These are phyloP conservation scores for Corrigiola litoralis DNA, from an alignment of 179 eudicot genomes.

Conservation along the genomic window DNA sequence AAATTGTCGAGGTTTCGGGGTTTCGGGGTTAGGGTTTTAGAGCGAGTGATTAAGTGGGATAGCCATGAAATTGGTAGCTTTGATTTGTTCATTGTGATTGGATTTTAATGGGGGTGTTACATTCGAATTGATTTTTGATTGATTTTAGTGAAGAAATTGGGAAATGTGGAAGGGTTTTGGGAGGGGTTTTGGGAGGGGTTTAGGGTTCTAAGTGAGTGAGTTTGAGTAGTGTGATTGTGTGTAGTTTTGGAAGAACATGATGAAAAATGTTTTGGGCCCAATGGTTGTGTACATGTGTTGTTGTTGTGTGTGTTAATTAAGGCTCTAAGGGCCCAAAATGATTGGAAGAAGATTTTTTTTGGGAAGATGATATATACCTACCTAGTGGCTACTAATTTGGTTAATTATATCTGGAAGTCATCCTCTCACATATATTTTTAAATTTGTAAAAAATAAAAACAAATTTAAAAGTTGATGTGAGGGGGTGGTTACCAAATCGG, in stretches of 20 bases:
- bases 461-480: too few relatives aligned
- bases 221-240: neutral
- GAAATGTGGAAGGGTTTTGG: neutral
- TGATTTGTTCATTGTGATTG: conserved; percentile 11
- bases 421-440: too few relatives aligned
- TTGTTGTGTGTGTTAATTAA: too few relatives aligned
- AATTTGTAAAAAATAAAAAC: too few relatives aligned
- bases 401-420: too few relatives aligned
- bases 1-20: conserved; percentile 9
- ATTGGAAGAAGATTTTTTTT: too few relatives aligned
- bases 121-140: neutral
- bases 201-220: conserved; percentile 8
- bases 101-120: neutral
- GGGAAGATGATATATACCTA: too few relatives aligned
- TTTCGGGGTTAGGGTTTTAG: conserved; percentile 22
- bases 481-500: too few relatives aligned
- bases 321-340: too few relatives aligned
- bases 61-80: conserved; percentile 24
- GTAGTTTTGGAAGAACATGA: neutral
- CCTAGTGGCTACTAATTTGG: too few relatives aligned
- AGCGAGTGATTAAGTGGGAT: conserved; percentile 20
- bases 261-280: conserved; percentile 1
- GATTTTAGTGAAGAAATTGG: conserved; percentile 2
- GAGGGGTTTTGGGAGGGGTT: neutral
- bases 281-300: neutral